Evolutionary conservation across 2,329 filamentous ascomycete genomes (phyloP).

Genomic region (Aspergillus sp.): DNA sequence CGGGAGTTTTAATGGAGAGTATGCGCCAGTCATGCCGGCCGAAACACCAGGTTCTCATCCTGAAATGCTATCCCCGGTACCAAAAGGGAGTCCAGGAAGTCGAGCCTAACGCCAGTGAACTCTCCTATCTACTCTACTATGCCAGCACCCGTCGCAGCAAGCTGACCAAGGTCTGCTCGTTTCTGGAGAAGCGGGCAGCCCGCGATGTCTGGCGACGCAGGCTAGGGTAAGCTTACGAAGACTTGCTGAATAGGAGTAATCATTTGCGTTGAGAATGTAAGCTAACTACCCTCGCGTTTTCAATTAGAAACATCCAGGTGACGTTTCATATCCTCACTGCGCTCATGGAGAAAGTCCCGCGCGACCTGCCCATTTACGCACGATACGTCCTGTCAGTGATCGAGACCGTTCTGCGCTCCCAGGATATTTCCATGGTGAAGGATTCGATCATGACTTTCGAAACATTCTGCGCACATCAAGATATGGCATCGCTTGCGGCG

Average conservation of each 20-base stretch:
- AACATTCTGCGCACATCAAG: conserved; percentile 80
- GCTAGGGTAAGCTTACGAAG: conserved; percentile 59
- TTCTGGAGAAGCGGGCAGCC: conserved; percentile 87
- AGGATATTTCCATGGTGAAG: conserved; percentile 87
- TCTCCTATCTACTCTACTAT: conserved; percentile 96
- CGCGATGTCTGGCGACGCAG: conserved; percentile 83
- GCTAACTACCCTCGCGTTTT: conserved; percentile 1
- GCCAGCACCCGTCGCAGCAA: conserved; percentile 89
- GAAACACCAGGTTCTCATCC: conserved; percentile 91
- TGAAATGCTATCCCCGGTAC: conserved; percentile 92
- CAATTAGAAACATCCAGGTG: conserved; percentile 74
- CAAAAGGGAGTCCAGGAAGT: conserved; percentile 87
- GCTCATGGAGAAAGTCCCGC: conserved; percentile 84
- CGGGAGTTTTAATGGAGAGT: conserved; percentile 41
- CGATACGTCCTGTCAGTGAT: conserved; percentile 77
- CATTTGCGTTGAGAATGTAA: too few species aligned
- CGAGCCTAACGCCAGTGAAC: conserved; percentile 91
- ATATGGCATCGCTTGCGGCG: conserved; percentile 73
- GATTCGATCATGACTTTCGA: conserved; percentile 80
- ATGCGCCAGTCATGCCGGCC: conserved; percentile 62
- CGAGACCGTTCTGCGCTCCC: conserved; percentile 70
- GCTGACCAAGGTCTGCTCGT: conserved; percentile 89
- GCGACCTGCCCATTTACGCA: conserved; percentile 83
- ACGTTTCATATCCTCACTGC: conserved; percentile 87
- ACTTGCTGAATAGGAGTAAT: too few species aligned